Conservation (phyloP, 2,329 filamentous ascomycete genomes). For the Penicillium brevicompactum region DNA sequence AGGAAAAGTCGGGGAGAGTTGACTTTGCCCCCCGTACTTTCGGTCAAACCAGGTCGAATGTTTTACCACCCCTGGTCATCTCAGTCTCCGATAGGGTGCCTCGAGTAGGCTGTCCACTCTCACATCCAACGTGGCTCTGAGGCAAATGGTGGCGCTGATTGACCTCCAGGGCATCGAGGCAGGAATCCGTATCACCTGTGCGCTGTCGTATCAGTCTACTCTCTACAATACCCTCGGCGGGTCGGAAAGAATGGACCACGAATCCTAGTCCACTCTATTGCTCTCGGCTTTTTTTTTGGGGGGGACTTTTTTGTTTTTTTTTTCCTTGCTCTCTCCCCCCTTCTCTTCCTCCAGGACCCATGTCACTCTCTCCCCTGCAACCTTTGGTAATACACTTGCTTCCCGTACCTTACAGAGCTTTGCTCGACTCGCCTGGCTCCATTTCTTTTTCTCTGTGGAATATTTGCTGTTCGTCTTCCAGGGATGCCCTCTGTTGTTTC, state of each 20-base stretch:
- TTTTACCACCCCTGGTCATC: neutral
- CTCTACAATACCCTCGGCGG: conserved; percentile 20
- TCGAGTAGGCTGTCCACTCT: conserved; percentile 13
- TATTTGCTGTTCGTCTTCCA: conserved; percentile 27
- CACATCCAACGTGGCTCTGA: conserved; percentile 25
- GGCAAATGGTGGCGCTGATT: conserved; percentile 20
- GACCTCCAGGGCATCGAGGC: conserved; percentile 19
- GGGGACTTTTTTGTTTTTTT: conserved; percentile 16
- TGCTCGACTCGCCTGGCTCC: conserved; percentile 20
- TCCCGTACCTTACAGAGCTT: conserved; percentile 29
- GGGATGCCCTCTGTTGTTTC: conserved; percentile 28
- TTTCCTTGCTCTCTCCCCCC: conserved; percentile 14
- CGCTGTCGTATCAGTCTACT: conserved; percentile 27
- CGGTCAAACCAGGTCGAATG: conserved; percentile 1
- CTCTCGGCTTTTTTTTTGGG: conserved; percentile 19
- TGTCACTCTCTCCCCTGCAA: conserved; percentile 20
- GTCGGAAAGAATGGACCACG: conserved; percentile 27
- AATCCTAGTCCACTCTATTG: conserved; percentile 24
- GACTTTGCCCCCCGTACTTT: conserved; percentile 13
- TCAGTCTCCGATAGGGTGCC: conserved; percentile 24
- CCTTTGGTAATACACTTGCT: conserved; percentile 19
- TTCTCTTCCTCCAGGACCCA: conserved; percentile 4
- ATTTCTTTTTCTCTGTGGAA: conserved; percentile 30
- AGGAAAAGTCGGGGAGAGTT: conserved; percentile 19
- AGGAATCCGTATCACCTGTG: conserved; percentile 29